Conservation (phyloP, 192 early-diverging fungal species). For the Coemansia sp. region DNA sequence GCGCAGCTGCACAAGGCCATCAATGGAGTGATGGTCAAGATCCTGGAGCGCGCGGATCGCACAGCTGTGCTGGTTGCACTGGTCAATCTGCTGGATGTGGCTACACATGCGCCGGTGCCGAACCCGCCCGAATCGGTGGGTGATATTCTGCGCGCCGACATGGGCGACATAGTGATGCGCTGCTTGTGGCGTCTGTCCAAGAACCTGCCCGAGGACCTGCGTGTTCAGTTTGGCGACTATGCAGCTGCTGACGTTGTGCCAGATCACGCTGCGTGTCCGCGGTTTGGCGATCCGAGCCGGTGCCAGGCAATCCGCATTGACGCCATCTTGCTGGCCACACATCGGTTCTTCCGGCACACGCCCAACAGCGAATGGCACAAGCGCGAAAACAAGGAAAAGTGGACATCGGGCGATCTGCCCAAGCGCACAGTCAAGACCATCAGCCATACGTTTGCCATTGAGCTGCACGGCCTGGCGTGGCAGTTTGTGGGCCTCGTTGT, state of each 20-base stretch:
- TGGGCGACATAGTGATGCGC: constrained; percentile 90
- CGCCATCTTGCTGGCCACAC: constrained; percentile 66
- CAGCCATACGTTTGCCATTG: constrained; percentile 69
- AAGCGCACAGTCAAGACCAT: constrained; percentile 94
- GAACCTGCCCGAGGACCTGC: constrained; percentile 68
- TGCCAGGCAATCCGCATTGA: constrained; percentile 5
- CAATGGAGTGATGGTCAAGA: constrained; percentile 86
- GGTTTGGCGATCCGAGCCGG: background rate
- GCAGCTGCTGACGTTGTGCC: constrained; percentile 26
- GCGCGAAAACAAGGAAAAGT: constrained; percentile 56
- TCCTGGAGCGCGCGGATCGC: constrained; percentile 83
- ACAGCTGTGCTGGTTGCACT: constrained; percentile 76
- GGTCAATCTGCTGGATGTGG: constrained; percentile 63
- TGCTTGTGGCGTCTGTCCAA: constrained; percentile 97
- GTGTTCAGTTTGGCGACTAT: constrained; percentile 59
- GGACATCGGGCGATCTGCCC: constrained; percentile 87
- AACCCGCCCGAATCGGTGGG: constrained; percentile 51
- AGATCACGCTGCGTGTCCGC: background rate
- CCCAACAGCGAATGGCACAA: constrained; percentile 87
- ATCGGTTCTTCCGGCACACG: constrained; percentile 77
- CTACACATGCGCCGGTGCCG: constrained; percentile 55
- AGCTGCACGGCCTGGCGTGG: constrained; percentile 43
- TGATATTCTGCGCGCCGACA: constrained; percentile 60
- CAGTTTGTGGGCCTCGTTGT: constrained; percentile 39
- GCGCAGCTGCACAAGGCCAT: constrained; percentile 35